A percentile compares a stretch with the other conserved stretches of the same genome.
phyloP scores from a whole-genome alignment of 495 filamentous ascomycete species.

The Penicillium coffeae region DNA sequence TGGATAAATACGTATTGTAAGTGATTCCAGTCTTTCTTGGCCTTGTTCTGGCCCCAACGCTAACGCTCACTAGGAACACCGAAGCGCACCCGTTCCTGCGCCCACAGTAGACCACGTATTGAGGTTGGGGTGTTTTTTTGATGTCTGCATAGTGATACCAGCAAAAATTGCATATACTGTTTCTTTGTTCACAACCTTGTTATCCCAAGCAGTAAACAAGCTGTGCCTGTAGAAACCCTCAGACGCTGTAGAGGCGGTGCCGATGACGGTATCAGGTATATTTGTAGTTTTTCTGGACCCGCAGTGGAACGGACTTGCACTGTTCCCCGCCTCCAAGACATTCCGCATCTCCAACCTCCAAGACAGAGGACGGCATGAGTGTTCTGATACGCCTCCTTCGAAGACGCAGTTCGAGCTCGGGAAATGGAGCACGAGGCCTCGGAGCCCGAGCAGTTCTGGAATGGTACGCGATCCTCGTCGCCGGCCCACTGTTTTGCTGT shows the following conservation, averaged over 20 bases:
- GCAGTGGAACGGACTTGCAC: conserved; percentile 11
- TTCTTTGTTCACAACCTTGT: not conserved
- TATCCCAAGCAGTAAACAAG: too few relatives aligned
- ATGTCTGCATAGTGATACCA: conserved; percentile 26
- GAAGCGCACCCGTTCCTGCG: conserved; percentile 54
- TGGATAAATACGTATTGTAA: conserved; percentile 82
- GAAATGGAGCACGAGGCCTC: conserved; percentile 57
- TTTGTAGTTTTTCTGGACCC: conserved; percentile 2
- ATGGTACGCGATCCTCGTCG: conserved; percentile 54
- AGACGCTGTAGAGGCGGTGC: not conserved
- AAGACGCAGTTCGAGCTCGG: conserved; percentile 38
- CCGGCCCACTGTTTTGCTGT: not conserved
- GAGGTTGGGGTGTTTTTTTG: conserved; percentile 6
- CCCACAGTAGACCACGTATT: conserved; percentile 22
- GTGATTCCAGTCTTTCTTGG: conserved; percentile 23
- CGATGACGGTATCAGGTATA: not conserved
- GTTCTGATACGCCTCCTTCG: conserved; percentile 31
- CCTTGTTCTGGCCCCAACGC: not conserved
- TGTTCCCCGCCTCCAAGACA: conserved; percentile 22
- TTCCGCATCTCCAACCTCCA: conserved; percentile 25
- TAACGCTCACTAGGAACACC: conserved; percentile 40
- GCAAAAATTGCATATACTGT: conserved; percentile 20
- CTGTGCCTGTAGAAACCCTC: too few relatives aligned
- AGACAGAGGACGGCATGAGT: conserved; percentile 40
- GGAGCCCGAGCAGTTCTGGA: conserved; percentile 92